A percentile compares a stretch with the other conserved stretches of the same genome.
Evolutionary conservation across 805 yeast species (phyloP).

Genomic region (Torulaspora quercuum): DNA sequence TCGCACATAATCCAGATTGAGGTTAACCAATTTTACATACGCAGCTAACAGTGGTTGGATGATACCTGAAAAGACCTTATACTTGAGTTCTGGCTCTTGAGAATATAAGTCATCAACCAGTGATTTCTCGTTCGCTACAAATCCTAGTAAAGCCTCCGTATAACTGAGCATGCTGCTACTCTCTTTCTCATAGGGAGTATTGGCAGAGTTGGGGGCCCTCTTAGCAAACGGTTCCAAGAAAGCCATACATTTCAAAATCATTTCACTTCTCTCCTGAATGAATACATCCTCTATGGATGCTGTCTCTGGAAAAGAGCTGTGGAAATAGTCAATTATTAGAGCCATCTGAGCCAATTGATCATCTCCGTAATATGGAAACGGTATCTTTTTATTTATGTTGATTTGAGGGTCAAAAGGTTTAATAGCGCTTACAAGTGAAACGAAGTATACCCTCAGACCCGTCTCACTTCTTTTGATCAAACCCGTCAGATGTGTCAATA

Average conservation of each 20-base stretch:
- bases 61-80: slow-evolving; percentile 34
- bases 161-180: slow-evolving; percentile 55
- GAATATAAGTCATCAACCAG: slow-evolving; percentile 44
- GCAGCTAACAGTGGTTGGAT: slow-evolving; percentile 39
- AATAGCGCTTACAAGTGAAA: slow-evolving; percentile 41
- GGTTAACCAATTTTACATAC: slow-evolving; percentile 39
- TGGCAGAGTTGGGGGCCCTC: slow-evolving; percentile 38
- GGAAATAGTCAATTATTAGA: slow-evolving; percentile 47
- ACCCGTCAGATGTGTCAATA: slow-evolving; percentile 55
- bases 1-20: slow-evolving; percentile 41
- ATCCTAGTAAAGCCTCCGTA: slow-evolving; percentile 49
- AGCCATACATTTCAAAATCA: slow-evolving; percentile 44
- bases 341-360: slow-evolving; percentile 39
- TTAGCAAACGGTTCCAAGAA: slow-evolving; percentile 47
- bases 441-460: slow-evolving; percentile 50
- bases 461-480: slow-evolving; percentile 56
- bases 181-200: slow-evolving; percentile 57
- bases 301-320: slow-evolving; percentile 31
- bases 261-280: slow-evolving; percentile 42
- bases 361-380: slow-evolving; percentile 42
- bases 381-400: slow-evolving; percentile 39
- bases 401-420: slow-evolving; percentile 47
- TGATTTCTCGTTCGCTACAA: slow-evolving; percentile 49
- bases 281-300: slow-evolving; percentile 38
- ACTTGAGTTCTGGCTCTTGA: slow-evolving; percentile 33